phyloP scores from a whole-genome alignment of 139 green algal genomes.

The Tetradesmus obliquus region DNA sequence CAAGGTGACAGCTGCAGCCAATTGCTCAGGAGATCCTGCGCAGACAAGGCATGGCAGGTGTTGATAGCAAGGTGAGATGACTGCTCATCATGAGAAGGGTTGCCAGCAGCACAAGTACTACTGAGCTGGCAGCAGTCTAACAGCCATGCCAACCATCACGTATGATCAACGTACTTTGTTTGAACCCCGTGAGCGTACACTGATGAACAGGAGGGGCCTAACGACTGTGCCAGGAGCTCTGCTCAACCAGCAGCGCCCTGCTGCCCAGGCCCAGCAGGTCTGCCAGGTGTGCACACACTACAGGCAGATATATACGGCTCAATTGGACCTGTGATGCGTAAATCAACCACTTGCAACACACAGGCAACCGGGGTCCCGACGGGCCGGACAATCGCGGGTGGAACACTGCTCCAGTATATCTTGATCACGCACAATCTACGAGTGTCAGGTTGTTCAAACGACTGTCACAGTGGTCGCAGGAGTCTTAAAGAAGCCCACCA shows the following conservation, averaged over 20 bases:
- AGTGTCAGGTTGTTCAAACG: too few relatives aligned
- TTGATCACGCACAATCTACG: too few relatives aligned
- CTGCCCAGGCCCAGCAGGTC: not conserved
- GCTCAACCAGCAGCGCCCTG: not conserved
- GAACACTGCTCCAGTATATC: not conserved
- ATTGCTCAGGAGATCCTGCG: not conserved
- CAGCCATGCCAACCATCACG: too few relatives aligned
- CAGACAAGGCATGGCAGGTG: not conserved
- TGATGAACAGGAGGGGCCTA: not conserved
- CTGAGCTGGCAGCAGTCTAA: not conserved
- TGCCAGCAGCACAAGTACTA: not conserved
- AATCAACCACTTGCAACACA: not conserved
- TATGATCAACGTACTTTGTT: too few relatives aligned
- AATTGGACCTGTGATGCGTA: not conserved
- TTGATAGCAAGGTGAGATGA: not conserved
- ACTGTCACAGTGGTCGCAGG: too few relatives aligned
- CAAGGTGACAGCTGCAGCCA: not conserved
- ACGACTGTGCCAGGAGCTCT: not conserved
- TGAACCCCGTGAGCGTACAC: too few relatives aligned
- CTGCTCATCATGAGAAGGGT: not conserved
- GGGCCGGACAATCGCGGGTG: not conserved
- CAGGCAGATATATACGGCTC: not conserved
- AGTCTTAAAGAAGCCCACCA: too few relatives aligned
- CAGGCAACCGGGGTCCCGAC: not conserved
- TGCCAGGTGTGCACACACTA: not conserved